phyloP scores from a whole-genome alignment of 306 rosid species.

The Rosa chinensis region DNA sequence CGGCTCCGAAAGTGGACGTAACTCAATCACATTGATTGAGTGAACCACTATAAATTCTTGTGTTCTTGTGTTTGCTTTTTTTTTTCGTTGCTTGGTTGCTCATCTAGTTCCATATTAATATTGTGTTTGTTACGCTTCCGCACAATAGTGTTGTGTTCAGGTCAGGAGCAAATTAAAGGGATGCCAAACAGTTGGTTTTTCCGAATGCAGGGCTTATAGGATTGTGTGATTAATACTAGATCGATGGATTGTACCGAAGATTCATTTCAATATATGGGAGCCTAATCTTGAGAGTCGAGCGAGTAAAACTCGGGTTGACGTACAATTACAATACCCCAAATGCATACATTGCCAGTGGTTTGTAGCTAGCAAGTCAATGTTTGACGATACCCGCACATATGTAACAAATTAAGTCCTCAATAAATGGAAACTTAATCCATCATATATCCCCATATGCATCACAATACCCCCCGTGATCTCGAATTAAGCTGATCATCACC shows the following conservation, averaged over 20 bases:
- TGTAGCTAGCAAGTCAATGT: not conserved
- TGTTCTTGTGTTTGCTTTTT: too few species aligned
- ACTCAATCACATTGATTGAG: too few species aligned
- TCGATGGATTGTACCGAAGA: too few species aligned
- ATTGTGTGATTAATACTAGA: not conserved
- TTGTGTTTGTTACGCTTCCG: too few species aligned
- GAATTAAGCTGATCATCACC: not conserved
- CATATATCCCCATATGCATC: not conserved
- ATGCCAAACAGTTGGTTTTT: too few species aligned
- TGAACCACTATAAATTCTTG: too few species aligned
- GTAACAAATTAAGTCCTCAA: conserved; percentile 39
- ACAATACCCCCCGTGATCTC: not conserved
- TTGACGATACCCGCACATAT: conserved; percentile 33
- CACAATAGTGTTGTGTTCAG: too few species aligned
- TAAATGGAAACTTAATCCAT: conserved; percentile 23
- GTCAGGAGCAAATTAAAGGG: too few species aligned
- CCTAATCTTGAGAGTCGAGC: not conserved
- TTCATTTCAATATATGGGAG: not conserved
- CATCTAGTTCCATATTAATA: too few species aligned
- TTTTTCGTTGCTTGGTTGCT: too few species aligned
- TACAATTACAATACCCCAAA: not conserved
- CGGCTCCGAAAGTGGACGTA: too few species aligned
- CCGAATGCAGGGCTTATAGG: not conserved
- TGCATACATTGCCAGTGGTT: not conserved
- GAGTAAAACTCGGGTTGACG: conserved; percentile 16